These are phyloP conservation scores for Arthrobotrys megalospora DNA, from an alignment of 2,329 filamentous ascomycete species.

Conservation along the genomic window DNA sequence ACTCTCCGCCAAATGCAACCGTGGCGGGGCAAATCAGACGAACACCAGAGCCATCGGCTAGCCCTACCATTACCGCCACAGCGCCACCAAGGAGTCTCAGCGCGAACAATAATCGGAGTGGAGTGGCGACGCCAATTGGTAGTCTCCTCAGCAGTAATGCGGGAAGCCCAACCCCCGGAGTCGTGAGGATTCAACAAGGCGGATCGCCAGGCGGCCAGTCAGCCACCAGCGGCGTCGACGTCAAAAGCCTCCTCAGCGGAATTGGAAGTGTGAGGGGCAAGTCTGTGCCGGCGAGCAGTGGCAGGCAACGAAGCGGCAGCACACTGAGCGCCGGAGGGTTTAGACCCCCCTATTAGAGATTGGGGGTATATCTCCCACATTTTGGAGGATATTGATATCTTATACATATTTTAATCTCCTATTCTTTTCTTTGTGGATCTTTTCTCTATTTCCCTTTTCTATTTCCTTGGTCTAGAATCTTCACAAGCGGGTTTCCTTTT, in stretches of 20 bases:
- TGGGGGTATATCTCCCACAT: neutral
- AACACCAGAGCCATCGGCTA: constrained; percentile 49
- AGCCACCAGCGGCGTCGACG: constrained; percentile 18
- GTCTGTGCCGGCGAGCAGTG: neutral
- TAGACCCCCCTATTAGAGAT: constrained; percentile 47
- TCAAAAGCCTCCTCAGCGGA: constrained; percentile 54
- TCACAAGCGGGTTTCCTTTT: constrained; percentile 19
- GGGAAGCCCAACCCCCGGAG: constrained; percentile 40
- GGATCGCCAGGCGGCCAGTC: constrained; percentile 30
- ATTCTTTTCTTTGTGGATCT: constrained; percentile 22
- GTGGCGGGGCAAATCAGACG: constrained; percentile 18
- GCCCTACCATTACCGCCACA: constrained; percentile 37
- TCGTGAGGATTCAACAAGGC: constrained; percentile 28
- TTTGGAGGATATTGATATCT: neutral
- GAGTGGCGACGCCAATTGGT: constrained; percentile 35
- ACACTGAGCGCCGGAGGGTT: constrained; percentile 53
- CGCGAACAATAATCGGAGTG: constrained; percentile 42
- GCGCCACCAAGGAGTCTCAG: constrained; percentile 37
- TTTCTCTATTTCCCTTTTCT: constrained; percentile 28
- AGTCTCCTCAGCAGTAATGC: constrained; percentile 48
- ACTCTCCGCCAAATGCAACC: constrained; percentile 38
- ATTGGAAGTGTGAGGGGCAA: constrained; percentile 57
- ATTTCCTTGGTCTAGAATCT: constrained; percentile 29
- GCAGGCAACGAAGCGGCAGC: constrained; percentile 50
- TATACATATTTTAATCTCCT: constrained; percentile 29